These are phyloP conservation scores for Cyamopsis tetragonoloba DNA, from an alignment of 306 rosid species.

Conservation along the genomic window DNA sequence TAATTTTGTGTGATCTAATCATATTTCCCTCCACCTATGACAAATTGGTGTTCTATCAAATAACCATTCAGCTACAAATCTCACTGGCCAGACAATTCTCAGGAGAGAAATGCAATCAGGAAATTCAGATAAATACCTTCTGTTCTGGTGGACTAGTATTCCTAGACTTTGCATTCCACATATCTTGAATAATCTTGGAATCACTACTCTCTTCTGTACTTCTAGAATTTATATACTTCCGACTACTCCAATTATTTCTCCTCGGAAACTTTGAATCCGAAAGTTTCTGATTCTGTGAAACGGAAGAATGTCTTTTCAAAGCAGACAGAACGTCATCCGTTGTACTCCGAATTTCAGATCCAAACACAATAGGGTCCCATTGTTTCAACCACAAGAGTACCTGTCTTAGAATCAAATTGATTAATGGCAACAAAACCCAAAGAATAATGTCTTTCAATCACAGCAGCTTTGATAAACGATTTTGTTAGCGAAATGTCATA, in stretches of 20 bases:
- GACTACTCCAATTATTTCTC: slow-evolving; percentile 52
- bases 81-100: neutral
- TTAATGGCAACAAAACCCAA: slow-evolving; percentile 9
- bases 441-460: neutral
- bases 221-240: slow-evolving; percentile 34
- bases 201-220: slow-evolving; percentile 35
- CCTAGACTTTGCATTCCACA: slow-evolving; percentile 42
- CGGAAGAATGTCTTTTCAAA: slow-evolving; percentile 77
- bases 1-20: no score
- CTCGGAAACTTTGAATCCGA: slow-evolving; percentile 45
- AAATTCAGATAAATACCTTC: slow-evolving; percentile 44
- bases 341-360: slow-evolving; percentile 82
- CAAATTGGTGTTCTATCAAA: no score
- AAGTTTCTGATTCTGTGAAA: slow-evolving; percentile 57
- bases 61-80: neutral
- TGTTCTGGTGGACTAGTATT: slow-evolving; percentile 71
- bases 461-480: neutral
- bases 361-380: slow-evolving; percentile 90
- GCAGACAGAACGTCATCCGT: slow-evolving; percentile 83
- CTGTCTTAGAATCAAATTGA: slow-evolving; percentile 38
- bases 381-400: slow-evolving; percentile 93
- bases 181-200: slow-evolving; percentile 48
- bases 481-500: neutral
- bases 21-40: no score
- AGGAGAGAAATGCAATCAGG: slow-evolving; percentile 2